Percentiles rank a stretch among this genome's conserved stretches.
Evolutionary conservation across 768 basidiomycete species (phyloP).

Genomic region (Sarcomyxa edulis): DNA sequence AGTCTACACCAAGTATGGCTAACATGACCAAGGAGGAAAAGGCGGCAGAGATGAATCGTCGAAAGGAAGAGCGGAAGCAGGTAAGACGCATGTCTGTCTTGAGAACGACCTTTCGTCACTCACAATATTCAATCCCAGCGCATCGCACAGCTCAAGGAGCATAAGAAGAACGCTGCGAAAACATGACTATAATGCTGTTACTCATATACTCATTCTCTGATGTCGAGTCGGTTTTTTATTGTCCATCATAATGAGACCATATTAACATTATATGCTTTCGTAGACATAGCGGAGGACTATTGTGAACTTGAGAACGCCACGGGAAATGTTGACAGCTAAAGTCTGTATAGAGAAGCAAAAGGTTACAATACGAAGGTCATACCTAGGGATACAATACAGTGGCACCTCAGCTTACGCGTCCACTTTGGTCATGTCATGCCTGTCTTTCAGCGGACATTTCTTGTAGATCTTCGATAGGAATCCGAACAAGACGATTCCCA

Average conservation of each 20-base stretch:
- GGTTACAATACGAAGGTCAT: too few relatives aligned
- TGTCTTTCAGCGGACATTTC: neutral
- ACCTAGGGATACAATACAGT: too few relatives aligned
- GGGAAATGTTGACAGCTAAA: too few relatives aligned
- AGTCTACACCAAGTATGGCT: slow-evolving; percentile 24
- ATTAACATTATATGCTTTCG: too few relatives aligned
- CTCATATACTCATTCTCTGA: too few relatives aligned
- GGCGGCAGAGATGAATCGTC: slow-evolving; percentile 84
- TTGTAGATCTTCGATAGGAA: slow-evolving; percentile 60
- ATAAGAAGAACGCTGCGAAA: slow-evolving; percentile 68
- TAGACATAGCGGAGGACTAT: too few relatives aligned
- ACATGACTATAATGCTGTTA: too few relatives aligned
- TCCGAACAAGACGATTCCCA: slow-evolving; percentile 67
- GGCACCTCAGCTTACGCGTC: too few relatives aligned
- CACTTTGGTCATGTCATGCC: neutral
- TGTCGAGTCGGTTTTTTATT: too few relatives aligned
- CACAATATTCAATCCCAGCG: slow-evolving; percentile 35
- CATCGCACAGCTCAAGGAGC: slow-evolving; percentile 76
- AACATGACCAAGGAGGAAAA: slow-evolving; percentile 85
- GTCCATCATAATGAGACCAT: too few relatives aligned
- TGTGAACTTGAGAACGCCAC: too few relatives aligned
- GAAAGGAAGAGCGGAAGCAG: slow-evolving; percentile 90
- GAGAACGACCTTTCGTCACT: neutral
- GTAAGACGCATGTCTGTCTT: slow-evolving; percentile 31
- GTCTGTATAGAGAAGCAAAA: too few relatives aligned